These are phyloP conservation scores for Taxillus chinensis DNA, from an alignment of 164 flowering plant species.

Conservation along the genomic window DNA sequence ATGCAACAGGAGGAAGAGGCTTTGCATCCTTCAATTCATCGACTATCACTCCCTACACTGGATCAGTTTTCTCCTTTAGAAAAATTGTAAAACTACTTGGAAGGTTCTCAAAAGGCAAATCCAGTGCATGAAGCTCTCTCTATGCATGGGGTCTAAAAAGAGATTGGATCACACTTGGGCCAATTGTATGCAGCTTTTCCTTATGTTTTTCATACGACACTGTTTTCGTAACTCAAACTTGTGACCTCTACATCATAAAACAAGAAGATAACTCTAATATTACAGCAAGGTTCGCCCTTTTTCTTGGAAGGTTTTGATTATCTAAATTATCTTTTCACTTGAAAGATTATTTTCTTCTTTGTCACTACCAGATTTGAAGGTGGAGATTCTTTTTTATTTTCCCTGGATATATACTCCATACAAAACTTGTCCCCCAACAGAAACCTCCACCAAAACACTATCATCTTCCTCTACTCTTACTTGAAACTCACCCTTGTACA, in stretches of 20 bases:
- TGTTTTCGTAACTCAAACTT: no score
- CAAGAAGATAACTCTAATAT: no score
- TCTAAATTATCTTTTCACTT: constrained; percentile 19
- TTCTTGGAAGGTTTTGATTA: constrained; percentile 11
- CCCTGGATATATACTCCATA: constrained; percentile 20
- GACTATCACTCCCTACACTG: constrained; percentile 64
- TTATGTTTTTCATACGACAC: no score
- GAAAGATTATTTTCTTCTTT: constrained; percentile 9
- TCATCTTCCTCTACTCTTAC: constrained; percentile 75
- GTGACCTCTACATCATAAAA: no score
- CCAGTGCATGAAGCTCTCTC: no score
- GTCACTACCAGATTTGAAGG: constrained; percentile 17
- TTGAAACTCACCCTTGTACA: constrained; percentile 94
- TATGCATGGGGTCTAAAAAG: no score
- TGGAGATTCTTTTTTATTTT: constrained; percentile 17
- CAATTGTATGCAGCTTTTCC: no score
- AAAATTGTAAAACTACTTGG: constrained; percentile 28
- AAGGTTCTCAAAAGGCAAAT: not conserved
- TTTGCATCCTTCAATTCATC: constrained; percentile 74
- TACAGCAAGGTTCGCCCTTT: no score
- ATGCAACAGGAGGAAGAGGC: constrained; percentile 87
- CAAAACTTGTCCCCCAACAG: constrained; percentile 44
- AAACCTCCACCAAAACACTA: constrained; percentile 52
- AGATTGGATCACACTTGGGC: no score
- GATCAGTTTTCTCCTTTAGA: constrained; percentile 53